These are phyloP conservation scores for Epichloe amarillans DNA, from an alignment of 2,329 filamentous ascomycete genomes.

Conservation along the genomic window DNA sequence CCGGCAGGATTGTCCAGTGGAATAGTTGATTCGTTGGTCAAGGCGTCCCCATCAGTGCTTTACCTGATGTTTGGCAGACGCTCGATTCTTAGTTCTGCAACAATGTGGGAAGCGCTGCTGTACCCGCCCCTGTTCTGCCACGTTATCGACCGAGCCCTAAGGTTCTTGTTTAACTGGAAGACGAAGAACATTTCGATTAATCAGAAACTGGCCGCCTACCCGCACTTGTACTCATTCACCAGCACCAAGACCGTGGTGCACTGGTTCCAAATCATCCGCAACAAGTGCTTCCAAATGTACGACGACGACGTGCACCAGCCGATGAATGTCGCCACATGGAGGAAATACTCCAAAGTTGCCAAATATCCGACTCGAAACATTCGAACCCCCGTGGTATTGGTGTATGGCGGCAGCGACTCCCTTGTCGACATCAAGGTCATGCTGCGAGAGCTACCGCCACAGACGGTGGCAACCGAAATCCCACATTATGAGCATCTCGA, in stretches of 20 bases:
- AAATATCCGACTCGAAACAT: slow-evolving; percentile 96
- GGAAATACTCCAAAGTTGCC: slow-evolving; percentile 89
- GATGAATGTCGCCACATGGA: slow-evolving; percentile 53
- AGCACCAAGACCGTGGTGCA: slow-evolving; percentile 95
- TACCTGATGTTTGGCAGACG: slow-evolving; percentile 87
- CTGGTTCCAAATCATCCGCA: slow-evolving; percentile 99
- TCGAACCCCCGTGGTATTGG: slow-evolving; percentile 81
- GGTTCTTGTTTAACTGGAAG: slow-evolving; percentile 82
- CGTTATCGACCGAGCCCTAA: slow-evolving; percentile 68
- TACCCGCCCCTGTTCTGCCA: slow-evolving; percentile 90
- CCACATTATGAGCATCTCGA: slow-evolving; percentile 94
- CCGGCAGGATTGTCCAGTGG: slow-evolving; percentile 82
- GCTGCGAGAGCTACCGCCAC: slow-evolving; percentile 72
- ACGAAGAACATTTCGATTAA: slow-evolving; percentile 69
- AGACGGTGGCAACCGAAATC: slow-evolving; percentile 77
- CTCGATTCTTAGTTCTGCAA: slow-evolving; percentile 81
- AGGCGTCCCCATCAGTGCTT: slow-evolving; percentile 81
- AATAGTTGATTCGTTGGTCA: slow-evolving; percentile 84
- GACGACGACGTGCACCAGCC: slow-evolving; percentile 83
- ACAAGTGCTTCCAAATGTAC: slow-evolving; percentile 94
- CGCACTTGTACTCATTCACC: slow-evolving; percentile 92
- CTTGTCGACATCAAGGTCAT: slow-evolving; percentile 88
- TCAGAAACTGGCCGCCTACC: slow-evolving; percentile 91
- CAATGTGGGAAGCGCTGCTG: slow-evolving; percentile 93
- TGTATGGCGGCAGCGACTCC: slow-evolving; percentile 90